phyloP scores from a whole-genome alignment of 2,329 filamentous ascomycete species.

The Trichoderma guizhouense region DNA sequence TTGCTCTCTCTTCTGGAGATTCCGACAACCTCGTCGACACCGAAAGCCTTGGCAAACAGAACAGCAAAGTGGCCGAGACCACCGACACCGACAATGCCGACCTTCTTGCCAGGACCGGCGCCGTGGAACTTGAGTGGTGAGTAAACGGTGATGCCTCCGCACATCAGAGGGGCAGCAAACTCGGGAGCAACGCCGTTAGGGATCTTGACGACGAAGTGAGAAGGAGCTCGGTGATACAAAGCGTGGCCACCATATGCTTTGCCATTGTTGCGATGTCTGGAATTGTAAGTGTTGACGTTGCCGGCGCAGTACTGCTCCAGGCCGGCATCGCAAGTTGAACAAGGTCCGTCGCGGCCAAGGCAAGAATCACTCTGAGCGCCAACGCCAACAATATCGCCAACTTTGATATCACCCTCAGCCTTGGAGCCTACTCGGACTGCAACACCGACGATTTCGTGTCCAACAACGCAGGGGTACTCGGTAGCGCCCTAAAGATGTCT shows the following conservation, averaged over 20 bases:
- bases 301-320: slow-evolving; percentile 42
- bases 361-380: slow-evolving; percentile 60
- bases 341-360: slow-evolving; percentile 38
- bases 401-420: slow-evolving; percentile 45
- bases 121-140: slow-evolving; percentile 60
- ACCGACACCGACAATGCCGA: slow-evolving; percentile 65
- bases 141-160: slow-evolving; percentile 67
- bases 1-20: slow-evolving; percentile 55
- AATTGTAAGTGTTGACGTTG: slow-evolving; percentile 52
- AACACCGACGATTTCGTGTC: slow-evolving; percentile 64
- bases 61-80: slow-evolving; percentile 68
- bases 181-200: slow-evolving; percentile 41
- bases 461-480: slow-evolving; percentile 50
- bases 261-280: slow-evolving; percentile 29
- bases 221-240: slow-evolving; percentile 33
- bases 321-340: slow-evolving; percentile 40
- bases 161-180: slow-evolving; percentile 61
- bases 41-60: slow-evolving; percentile 64
- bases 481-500: slow-evolving; percentile 20
- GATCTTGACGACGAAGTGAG: slow-evolving; percentile 49
- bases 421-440: slow-evolving; percentile 52
- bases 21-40: slow-evolving; percentile 58
- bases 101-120: slow-evolving; percentile 62
- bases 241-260: slow-evolving; percentile 48
- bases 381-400: slow-evolving; percentile 63